Conservation (phyloP, 2,329 filamentous ascomycete genomes). For the Exophiala lecanii-corni region DNA sequence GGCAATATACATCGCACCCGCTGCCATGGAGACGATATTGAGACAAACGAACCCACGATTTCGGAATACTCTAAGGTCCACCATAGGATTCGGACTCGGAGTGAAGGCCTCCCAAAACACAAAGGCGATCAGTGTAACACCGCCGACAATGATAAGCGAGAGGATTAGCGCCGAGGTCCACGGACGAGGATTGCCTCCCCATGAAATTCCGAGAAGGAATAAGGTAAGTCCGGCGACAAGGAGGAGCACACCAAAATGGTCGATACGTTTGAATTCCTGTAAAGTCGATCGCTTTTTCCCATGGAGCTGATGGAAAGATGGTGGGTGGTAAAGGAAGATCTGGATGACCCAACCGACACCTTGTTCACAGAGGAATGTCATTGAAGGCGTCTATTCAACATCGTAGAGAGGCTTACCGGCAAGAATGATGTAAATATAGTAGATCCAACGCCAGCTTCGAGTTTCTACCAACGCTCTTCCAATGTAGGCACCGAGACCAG, state of each 20-base stretch:
- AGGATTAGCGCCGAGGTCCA: slow-evolving; percentile 27
- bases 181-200: slow-evolving; percentile 34
- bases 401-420: too few relatives aligned
- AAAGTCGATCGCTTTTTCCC: slow-evolving; percentile 32
- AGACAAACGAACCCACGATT: slow-evolving; percentile 14
- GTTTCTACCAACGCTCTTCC: slow-evolving; percentile 1
- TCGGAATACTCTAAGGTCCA: slow-evolving; percentile 15
- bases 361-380: too few relatives aligned
- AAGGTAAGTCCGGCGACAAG: slow-evolving; percentile 38
- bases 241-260: slow-evolving; percentile 43
- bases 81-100: slow-evolving; percentile 6
- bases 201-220: slow-evolving; percentile 42
- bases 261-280: slow-evolving; percentile 41
- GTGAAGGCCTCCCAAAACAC: slow-evolving; percentile 25
- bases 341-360: too few relatives aligned
- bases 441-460: slow-evolving; percentile 26
- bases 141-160: slow-evolving; percentile 28
- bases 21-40: slow-evolving; percentile 5
- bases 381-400: too few relatives aligned
- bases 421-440: slow-evolving; percentile 40
- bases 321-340: slow-evolving; percentile 41
- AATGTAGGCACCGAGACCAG: slow-evolving; percentile 19
- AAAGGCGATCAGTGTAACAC: slow-evolving; percentile 21
- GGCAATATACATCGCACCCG: slow-evolving; percentile 12
- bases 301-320: slow-evolving; percentile 38